Conservation (phyloP, 75 land plant genomes). For the Sequoiadendron giganteum region DNA sequence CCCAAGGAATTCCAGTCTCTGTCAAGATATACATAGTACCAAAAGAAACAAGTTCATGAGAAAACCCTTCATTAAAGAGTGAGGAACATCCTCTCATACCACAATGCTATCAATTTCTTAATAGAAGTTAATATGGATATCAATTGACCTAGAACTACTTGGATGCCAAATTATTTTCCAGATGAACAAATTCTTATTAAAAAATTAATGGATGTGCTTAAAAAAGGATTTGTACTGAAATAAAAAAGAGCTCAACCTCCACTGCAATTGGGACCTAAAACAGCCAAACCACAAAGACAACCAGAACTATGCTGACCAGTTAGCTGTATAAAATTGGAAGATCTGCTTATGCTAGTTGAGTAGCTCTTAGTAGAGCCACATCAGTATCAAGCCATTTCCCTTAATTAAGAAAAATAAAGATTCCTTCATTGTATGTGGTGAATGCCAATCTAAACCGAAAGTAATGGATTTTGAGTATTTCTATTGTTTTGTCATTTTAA, state of each 20-base stretch:
- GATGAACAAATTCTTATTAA: neutral
- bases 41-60: neutral
- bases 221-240: neutral
- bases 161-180: neutral
- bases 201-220: neutral
- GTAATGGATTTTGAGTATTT: neutral
- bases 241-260: neutral
- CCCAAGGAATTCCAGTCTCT: slow-evolving; percentile 97
- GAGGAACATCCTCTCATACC: neutral
- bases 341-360: neutral
- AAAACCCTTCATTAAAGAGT: neutral
- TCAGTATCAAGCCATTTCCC: neutral
- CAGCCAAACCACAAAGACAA: neutral
- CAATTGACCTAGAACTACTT: neutral
- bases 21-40: neutral
- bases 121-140: neutral
- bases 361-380: neutral
- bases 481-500: neutral
- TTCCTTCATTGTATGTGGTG: neutral
- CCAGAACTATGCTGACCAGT: neutral
- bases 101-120: neutral
- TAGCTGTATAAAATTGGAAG: neutral
- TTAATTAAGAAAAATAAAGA: neutral
- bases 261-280: neutral
- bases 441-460: neutral